phyloP scores from a whole-genome alignment of 495 filamentous ascomycete genomes.

The Xylaria sp. region DNA sequence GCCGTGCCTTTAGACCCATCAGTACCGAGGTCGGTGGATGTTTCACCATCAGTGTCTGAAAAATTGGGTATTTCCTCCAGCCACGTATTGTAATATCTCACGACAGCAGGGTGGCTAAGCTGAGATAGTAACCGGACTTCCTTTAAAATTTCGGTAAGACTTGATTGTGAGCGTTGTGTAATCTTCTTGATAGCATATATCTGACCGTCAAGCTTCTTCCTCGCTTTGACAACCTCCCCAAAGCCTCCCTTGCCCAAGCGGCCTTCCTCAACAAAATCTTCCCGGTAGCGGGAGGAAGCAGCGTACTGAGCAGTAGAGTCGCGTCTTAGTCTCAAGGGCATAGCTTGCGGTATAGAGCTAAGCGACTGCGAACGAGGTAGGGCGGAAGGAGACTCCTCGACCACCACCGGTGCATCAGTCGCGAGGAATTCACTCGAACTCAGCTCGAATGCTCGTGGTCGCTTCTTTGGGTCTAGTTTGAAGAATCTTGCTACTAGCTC shows the following conservation, averaged over 20 bases:
- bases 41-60: constrained; percentile 62
- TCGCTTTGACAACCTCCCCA: constrained; percentile 95
- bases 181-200: constrained; percentile 98
- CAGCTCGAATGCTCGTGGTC: constrained; percentile 88
- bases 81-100: constrained; percentile 96
- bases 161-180: constrained; percentile 76
- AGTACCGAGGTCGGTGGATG: constrained; percentile 59
- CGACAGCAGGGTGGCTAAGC: constrained; percentile 94
- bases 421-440: constrained; percentile 85
- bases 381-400: constrained; percentile 45
- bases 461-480: constrained; percentile 78
- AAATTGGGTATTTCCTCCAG: constrained; percentile 72
- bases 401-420: constrained; percentile 63
- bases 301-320: constrained; percentile 56
- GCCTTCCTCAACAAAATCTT: constrained; percentile 90
- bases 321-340: constrained; percentile 52
- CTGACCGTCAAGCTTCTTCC: constrained; percentile 90
- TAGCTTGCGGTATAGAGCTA: constrained; percentile 45
- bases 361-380: constrained; percentile 46
- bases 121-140: constrained; percentile 90
- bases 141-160: constrained; percentile 84
- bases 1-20: constrained; percentile 42
- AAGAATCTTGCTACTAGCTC: constrained; percentile 86
- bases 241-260: constrained; percentile 92
- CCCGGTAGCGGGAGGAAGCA: constrained; percentile 73